These are phyloP conservation scores for Mycena capillaripes DNA, from an alignment of 768 basidiomycete genomes.

Conservation along the genomic window DNA sequence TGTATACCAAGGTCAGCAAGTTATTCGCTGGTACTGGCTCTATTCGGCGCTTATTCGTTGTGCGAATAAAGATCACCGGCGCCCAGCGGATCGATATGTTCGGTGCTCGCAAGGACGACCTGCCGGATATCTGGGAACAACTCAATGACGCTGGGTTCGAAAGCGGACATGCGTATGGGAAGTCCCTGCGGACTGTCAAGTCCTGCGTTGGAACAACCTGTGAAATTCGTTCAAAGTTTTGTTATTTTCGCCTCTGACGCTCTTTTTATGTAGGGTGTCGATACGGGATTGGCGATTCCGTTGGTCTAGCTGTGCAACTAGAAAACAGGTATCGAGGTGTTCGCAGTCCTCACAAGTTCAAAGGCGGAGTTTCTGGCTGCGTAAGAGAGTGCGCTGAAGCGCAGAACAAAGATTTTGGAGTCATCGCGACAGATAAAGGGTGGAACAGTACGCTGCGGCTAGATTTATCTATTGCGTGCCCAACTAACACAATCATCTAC, in stretches of 20 bases:
- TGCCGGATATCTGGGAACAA: constrained; percentile 61
- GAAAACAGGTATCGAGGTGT: constrained; percentile 83
- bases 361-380: constrained; percentile 83
- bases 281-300: constrained; percentile 82
- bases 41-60: not conserved
- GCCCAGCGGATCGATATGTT: constrained; percentile 80
- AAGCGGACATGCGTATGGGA: constrained; percentile 83
- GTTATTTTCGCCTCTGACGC: not conserved
- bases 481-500: constrained; percentile 1
- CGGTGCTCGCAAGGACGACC: constrained; percentile 50
- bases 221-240: not conserved
- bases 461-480: not conserved
- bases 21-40: not conserved
- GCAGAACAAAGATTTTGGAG: constrained; percentile 80
- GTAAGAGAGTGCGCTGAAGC: constrained; percentile 85
- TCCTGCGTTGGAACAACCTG: constrained; percentile 81
- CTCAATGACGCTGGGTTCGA: constrained; percentile 78
- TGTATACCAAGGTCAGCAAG: constrained; percentile 68
- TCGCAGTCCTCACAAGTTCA: constrained; percentile 79
- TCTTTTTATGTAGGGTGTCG: constrained; percentile 60
- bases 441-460: constrained; percentile 66
- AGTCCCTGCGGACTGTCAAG: constrained; percentile 80
- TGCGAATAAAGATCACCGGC: constrained; percentile 46
- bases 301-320: constrained; percentile 78
- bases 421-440: constrained; percentile 85